Conservation (phyloP, 2,329 filamentous ascomycete species). For the Phialophora macrospora region DNA sequence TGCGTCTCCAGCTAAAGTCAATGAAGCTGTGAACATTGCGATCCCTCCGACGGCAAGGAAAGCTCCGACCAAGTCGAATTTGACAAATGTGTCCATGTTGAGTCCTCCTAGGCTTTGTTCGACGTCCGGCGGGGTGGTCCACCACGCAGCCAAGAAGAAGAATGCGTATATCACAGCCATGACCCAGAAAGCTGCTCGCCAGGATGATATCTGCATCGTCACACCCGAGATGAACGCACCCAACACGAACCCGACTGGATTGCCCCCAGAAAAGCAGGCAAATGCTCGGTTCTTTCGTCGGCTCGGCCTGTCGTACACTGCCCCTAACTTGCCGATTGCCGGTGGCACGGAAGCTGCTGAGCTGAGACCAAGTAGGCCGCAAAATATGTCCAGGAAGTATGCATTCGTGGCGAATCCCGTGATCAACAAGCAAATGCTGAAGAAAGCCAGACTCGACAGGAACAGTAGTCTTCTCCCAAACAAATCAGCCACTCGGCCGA, state of each 20-base stretch:
- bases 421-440: constrained; percentile 61
- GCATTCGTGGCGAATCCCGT: constrained; percentile 65
- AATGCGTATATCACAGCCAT: constrained; percentile 67
- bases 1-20: constrained; percentile 63
- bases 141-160: constrained; percentile 62
- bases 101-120: constrained; percentile 52
- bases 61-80: constrained; percentile 66
- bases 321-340: constrained; percentile 67
- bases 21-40: constrained; percentile 66
- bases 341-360: constrained; percentile 68
- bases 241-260: constrained; percentile 62
- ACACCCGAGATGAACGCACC: constrained; percentile 67
- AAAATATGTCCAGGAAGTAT: constrained; percentile 66
- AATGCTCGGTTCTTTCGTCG: constrained; percentile 69
- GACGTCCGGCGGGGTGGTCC: constrained; percentile 64
- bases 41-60: constrained; percentile 67
- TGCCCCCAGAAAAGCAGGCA: constrained; percentile 65
- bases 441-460: constrained; percentile 63
- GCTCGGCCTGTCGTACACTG: constrained; percentile 65
- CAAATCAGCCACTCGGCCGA: constrained; percentile 68
- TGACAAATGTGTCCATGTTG: constrained; percentile 57
- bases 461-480: constrained; percentile 68
- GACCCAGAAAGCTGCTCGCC: constrained; percentile 67
- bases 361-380: constrained; percentile 67
- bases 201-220: constrained; percentile 64